phyloP scores from a whole-genome alignment of 176 grass and related monocot species.

The Triticum aestivum region IWGSC_CS_RefSeq_v2.1 NC_057814.1:232456085-232456584 shows the following conservation, averaged over 20 bases:
- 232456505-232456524: background rate
- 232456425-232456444: background rate
- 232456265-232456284: background rate
- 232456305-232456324: background rate
- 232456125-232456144: background rate
- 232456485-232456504: background rate
- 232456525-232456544: background rate
- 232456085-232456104: too few species aligned
- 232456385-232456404: background rate
- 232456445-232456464: background rate
- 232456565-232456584: background rate
- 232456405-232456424: background rate
- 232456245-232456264: background rate
- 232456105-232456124: background rate
- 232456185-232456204: background rate
- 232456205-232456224: background rate
- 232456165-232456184: slow-evolving; percentile 29
- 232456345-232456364: background rate
- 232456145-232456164: slow-evolving; percentile 19
- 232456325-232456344: background rate
- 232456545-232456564: background rate
- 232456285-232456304: slow-evolving; percentile 37
- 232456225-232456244: background rate
- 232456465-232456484: too few species aligned
- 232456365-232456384: background rate